Conservation (phyloP, 176 grass and related monocot genomes). For the Triticum dicoccoides region DNA sequence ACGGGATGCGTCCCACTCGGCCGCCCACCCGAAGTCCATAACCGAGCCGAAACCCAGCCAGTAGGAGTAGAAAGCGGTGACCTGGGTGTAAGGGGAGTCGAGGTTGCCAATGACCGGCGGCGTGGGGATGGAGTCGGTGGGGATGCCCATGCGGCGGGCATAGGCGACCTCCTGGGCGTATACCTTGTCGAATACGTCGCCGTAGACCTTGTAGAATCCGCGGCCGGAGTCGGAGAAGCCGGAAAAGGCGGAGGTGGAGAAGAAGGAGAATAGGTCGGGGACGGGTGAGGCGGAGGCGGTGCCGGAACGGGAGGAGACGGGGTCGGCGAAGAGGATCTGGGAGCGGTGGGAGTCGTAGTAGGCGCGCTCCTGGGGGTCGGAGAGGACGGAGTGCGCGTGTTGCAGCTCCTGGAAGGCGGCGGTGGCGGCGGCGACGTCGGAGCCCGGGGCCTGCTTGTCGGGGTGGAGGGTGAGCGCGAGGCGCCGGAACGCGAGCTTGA, state of each 20-base stretch:
- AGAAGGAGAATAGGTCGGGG: slow-evolving; percentile 75
- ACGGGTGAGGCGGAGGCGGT: slow-evolving; percentile 48
- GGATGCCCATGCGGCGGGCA: slow-evolving; percentile 59
- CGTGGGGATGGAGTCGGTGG: slow-evolving; percentile 39
- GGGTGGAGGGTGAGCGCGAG: slow-evolving; percentile 91
- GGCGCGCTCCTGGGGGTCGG: slow-evolving; percentile 78
- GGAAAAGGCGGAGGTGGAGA: slow-evolving; percentile 65
- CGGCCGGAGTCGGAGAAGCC: slow-evolving; percentile 79
- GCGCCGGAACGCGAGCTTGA: slow-evolving; percentile 76
- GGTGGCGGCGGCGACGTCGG: slow-evolving; percentile 55
- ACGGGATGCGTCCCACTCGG: slow-evolving; percentile 57
- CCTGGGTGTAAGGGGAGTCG: slow-evolving; percentile 70
- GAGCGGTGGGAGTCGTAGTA: slow-evolving; percentile 96
- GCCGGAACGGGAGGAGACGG: slow-evolving; percentile 30
- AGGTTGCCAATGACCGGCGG: slow-evolving; percentile 84
- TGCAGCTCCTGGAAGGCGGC: slow-evolving; percentile 94
- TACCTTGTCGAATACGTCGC: slow-evolving; percentile 72
- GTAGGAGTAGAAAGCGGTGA: slow-evolving; percentile 82
- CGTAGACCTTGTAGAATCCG: slow-evolving; percentile 96
- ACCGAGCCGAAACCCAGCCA: slow-evolving; percentile 74
- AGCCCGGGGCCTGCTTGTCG: slow-evolving; percentile 60
- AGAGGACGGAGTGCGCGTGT: slow-evolving; percentile 88
- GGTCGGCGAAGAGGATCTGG: slow-evolving; percentile 84
- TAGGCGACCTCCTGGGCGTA: slow-evolving; percentile 80
- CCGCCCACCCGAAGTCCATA: slow-evolving; percentile 91